Evolutionary conservation across 306 rosid species (phyloP).

Genomic region (Sicyos baderoa): DNA sequence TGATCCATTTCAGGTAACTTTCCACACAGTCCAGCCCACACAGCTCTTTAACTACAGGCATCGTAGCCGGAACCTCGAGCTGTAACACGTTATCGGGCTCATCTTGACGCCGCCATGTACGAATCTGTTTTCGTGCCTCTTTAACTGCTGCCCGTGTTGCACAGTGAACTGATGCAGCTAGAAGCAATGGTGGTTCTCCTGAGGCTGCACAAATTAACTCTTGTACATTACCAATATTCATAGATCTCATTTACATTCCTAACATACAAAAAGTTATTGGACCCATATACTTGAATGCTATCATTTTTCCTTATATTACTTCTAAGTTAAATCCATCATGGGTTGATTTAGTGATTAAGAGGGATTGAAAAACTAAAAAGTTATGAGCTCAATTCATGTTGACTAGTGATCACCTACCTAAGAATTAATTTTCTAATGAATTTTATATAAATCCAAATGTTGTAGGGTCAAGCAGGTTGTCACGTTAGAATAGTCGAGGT

Average conservation of each 20-base stretch:
- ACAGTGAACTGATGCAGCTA: slow-evolving; percentile 78
- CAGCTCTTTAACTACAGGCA: slow-evolving; percentile 77
- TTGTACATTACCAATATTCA: too few species aligned
- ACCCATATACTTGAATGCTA: not conserved
- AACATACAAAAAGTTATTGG: not conserved
- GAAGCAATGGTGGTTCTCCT: slow-evolving; percentile 81
- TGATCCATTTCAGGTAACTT: slow-evolving; percentile 60
- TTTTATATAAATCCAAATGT: too few species aligned
- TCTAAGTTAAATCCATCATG: not conserved
- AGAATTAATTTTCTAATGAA: too few species aligned
- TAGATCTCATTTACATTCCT: too few species aligned
- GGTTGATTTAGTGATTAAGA: too few species aligned
- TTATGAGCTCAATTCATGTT: too few species aligned
- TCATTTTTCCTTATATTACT: not conserved
- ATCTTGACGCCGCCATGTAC: slow-evolving; percentile 45
- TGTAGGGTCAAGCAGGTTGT: too few species aligned
- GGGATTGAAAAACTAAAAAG: too few species aligned
- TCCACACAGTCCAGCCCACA: slow-evolving; percentile 66
- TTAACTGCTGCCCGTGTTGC: slow-evolving; percentile 77
- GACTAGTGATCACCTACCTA: too few species aligned
- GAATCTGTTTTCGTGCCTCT: slow-evolving; percentile 69
- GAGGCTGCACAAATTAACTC: slow-evolving; percentile 50
- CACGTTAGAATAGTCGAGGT: too few species aligned
- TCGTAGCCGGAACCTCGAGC: slow-evolving; percentile 72
- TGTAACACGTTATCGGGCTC: slow-evolving; percentile 34